These are phyloP conservation scores for Epithemia pelagica DNA, from an alignment of 108 stramenopile genomes.

Conservation along the genomic window DNA sequence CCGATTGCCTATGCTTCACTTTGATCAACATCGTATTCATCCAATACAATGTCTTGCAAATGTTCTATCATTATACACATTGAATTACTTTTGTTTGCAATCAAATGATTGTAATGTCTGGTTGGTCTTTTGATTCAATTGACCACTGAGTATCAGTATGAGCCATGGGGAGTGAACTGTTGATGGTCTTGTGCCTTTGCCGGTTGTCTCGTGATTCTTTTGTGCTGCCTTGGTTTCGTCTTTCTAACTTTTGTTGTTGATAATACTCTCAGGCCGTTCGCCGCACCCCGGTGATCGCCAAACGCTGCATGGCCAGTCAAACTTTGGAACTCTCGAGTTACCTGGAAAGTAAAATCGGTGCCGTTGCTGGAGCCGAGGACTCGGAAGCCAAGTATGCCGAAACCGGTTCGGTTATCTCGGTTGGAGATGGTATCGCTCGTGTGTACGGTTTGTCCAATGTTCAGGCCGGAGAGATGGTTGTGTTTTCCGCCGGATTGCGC, in stretches of 20 bases:
- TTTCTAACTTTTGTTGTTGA: neutral
- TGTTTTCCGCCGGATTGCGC: conserved; percentile 91
- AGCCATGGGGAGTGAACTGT: neutral
- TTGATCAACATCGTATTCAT: too few relatives aligned
- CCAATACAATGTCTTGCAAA: too few relatives aligned
- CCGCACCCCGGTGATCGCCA: conserved; percentile 27
- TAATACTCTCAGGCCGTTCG: conserved; percentile 44
- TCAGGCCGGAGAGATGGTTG: conserved; percentile 99
- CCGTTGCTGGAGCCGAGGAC: conserved; percentile 77
- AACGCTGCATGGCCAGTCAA: conserved; percentile 85
- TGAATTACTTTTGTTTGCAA: too few relatives aligned
- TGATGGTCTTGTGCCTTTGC: neutral
- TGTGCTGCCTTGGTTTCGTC: too few relatives aligned
- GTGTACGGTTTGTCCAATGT: conserved; percentile 99
- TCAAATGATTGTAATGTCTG: too few relatives aligned
- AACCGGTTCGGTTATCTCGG: conserved; percentile 97
- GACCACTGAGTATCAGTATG: too few relatives aligned
- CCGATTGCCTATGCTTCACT: too few relatives aligned
- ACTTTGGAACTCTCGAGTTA: conserved; percentile 94
- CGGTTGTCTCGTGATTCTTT: neutral
- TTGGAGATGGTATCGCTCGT: conserved; percentile 99
- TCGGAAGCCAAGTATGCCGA: conserved; percentile 88
- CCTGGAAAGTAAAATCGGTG: conserved; percentile 94
- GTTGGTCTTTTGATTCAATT: too few relatives aligned
- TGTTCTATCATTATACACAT: too few relatives aligned